A percentile compares a stretch with the other conserved stretches of the same genome.
These are phyloP conservation scores for Alternaria brassicicola DNA, from an alignment of 2,329 filamentous ascomycete genomes.

Conservation along the genomic window DNA sequence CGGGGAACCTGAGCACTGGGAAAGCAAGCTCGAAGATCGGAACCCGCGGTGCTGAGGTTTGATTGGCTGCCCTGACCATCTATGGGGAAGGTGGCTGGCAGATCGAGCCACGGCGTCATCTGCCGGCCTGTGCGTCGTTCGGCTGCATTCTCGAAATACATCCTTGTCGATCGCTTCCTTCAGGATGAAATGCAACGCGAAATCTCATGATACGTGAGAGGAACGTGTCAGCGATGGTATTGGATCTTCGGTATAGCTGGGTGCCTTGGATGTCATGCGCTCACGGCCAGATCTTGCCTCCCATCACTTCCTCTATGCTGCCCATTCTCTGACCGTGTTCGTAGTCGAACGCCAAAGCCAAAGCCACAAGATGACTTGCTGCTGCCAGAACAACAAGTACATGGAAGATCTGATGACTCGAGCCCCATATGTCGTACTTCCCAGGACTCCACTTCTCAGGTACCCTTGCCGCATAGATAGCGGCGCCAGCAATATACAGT, in stretches of 20 bases:
- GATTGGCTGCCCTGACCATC: slow-evolving; percentile 28
- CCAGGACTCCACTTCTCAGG: slow-evolving; percentile 82
- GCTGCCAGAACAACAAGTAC: slow-evolving; percentile 85
- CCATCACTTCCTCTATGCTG: slow-evolving; percentile 7
- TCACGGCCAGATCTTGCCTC: neutral
- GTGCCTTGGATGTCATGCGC: neutral
- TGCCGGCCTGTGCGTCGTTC: slow-evolving; percentile 15
- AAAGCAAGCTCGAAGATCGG: slow-evolving; percentile 37
- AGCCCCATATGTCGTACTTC: slow-evolving; percentile 86
- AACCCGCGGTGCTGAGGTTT: slow-evolving; percentile 36
- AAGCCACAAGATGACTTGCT: slow-evolving; percentile 77
- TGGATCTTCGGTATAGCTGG: neutral
- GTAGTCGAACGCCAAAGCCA: slow-evolving; percentile 85
- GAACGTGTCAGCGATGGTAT: neutral
- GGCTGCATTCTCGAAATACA: slow-evolving; percentile 6
- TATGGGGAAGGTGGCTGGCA: slow-evolving; percentile 23
- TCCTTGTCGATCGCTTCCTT: slow-evolving; percentile 4
- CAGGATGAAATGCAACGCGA: neutral
- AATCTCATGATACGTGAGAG: neutral
- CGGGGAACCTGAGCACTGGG: slow-evolving; percentile 24
- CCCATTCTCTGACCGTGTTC: slow-evolving; percentile 63
- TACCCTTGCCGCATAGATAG: slow-evolving; percentile 82
- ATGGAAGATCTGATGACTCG: slow-evolving; percentile 96
- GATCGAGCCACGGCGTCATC: slow-evolving; percentile 40
- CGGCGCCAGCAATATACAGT: slow-evolving; percentile 85